Percentiles rank a stretch among this genome's conserved stretches.
Conservation (phyloP, 2,329 filamentous ascomycete species). For the Fusarium illudens region DNA sequence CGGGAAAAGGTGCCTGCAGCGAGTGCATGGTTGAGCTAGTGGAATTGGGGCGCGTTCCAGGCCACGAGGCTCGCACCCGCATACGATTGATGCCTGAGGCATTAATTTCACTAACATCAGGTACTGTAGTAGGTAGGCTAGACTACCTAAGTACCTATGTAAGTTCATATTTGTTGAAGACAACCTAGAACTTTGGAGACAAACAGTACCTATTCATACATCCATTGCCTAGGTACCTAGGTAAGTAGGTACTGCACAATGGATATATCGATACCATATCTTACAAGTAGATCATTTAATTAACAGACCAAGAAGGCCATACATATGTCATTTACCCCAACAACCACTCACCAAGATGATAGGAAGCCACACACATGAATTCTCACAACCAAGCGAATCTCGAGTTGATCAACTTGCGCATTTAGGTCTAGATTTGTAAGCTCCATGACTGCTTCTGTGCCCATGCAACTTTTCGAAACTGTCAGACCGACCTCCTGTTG, state of each 20-base stretch:
- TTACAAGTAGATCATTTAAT: too few relatives aligned
- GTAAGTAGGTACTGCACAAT: too few relatives aligned
- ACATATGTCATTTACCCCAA: too few relatives aligned
- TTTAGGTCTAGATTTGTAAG: conserved; percentile 32
- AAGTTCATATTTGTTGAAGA: too few relatives aligned
- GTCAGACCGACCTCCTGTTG: conserved; percentile 11
- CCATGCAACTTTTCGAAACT: conserved; percentile 17
- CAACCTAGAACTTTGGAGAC: too few relatives aligned
- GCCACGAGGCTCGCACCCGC: conserved; percentile 28
- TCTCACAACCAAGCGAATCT: not conserved
- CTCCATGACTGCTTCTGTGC: not conserved
- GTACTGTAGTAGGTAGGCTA: too few relatives aligned
- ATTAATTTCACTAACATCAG: not conserved
- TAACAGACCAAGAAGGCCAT: too few relatives aligned
- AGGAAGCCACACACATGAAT: not conserved
- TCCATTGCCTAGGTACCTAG: too few relatives aligned
- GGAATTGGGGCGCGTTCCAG: conserved; percentile 16
- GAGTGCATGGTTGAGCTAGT: conserved; percentile 28
- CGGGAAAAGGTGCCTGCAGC: conserved; percentile 26
- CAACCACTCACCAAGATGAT: not conserved
- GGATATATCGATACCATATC: too few relatives aligned
- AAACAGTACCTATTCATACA: too few relatives aligned
- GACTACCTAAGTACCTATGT: too few relatives aligned
- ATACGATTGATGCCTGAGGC: conserved; percentile 33
- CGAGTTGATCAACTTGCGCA: conserved; percentile 32